Base-by-base conservation (phyloP, 208 protist species). In the Tritrichomonas foetus region DNA sequence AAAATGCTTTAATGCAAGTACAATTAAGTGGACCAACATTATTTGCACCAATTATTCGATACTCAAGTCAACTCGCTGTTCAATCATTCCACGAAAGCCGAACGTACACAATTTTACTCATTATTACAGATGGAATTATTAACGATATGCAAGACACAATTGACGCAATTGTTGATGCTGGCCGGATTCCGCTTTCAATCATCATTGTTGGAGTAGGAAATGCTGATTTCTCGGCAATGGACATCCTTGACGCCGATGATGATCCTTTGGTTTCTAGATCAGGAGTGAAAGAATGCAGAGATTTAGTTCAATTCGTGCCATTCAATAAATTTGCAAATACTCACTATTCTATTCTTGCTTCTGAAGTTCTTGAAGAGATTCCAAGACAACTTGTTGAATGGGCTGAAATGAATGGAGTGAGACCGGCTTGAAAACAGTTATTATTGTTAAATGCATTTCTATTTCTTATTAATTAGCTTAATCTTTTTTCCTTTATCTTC, bases 241-340 rank as follows among this genome's bases (percentile, higher is more conserved):
- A 74, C 33, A 41, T 72, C 16, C 55, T 94, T 0, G 78, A 93
- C 27, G 78, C 66, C 20, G 94, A 94, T 92, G 82, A 93, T 69
- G 27, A 5, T 2, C 82, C 82, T 44, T n/a, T 93, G 1, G 55
- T 69, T 5, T 69, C 53, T 2, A 3, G 53, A 49, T 1, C 50
- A n/a, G 82, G 82, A 66, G 39, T 39, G 0, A 64, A 69, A 27
- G 33, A 39, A 27, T 33, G 69, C 36, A 25, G 96, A 47, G 96
- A 97, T 94, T 96, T 97, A 80, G 96, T 97, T 36, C 96, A 97
- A 94, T 96, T 96, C 93, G 95, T 96, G 30, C 94, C 95, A 55
- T 95, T 96, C 41, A 95, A 95, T 13, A n/a, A 96, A 53, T 96
- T 96, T 57, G 61, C n/a, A 57, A 95, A 94, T 53, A 25, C 72